Conservation (phyloP, 768 basidiomycete genomes). For the Lactarius quietus region DNA sequence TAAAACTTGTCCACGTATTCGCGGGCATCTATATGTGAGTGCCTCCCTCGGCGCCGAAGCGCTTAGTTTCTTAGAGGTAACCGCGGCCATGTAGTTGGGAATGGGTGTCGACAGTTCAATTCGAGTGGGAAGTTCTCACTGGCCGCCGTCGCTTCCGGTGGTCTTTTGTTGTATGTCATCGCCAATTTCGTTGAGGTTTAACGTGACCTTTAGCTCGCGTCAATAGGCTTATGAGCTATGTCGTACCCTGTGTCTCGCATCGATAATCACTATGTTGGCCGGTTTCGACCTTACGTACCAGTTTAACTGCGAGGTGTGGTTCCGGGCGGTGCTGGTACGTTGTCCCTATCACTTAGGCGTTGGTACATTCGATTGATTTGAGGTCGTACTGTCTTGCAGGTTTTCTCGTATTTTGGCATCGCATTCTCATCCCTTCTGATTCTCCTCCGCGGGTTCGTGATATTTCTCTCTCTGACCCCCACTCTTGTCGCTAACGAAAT, state of each 20-base stretch:
- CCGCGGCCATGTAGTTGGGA: conserved; percentile 6
- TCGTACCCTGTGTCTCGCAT: neutral
- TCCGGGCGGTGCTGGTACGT: conserved; percentile 5
- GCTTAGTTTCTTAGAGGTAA: neutral
- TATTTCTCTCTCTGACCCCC: neutral
- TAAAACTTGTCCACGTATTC: conserved; percentile 17
- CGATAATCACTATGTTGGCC: neutral
- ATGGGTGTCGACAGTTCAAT: neutral
- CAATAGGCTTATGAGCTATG: conserved; percentile 5
- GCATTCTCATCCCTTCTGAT: conserved; percentile 11
- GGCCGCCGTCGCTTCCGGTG: conserved; percentile 11
- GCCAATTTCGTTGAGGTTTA: neutral
- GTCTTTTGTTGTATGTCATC: conserved; percentile 11
- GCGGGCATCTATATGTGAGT: conserved; percentile 14
- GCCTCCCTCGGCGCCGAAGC: neutral
- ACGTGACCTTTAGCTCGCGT: neutral
- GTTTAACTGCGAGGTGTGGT: conserved; percentile 7
- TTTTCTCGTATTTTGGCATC: conserved; percentile 4
- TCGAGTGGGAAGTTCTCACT: conserved; percentile 15
- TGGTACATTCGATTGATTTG: neutral
- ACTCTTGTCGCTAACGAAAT: neutral
- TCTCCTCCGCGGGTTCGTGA: conserved; percentile 12
- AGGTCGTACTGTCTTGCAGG: neutral
- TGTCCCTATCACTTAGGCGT: neutral
- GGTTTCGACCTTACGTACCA: conserved; percentile 2